Evolutionary conservation across 1,284 basidiomycete genomes (phyloP).

Genomic region (Boletus sp.): DNA sequence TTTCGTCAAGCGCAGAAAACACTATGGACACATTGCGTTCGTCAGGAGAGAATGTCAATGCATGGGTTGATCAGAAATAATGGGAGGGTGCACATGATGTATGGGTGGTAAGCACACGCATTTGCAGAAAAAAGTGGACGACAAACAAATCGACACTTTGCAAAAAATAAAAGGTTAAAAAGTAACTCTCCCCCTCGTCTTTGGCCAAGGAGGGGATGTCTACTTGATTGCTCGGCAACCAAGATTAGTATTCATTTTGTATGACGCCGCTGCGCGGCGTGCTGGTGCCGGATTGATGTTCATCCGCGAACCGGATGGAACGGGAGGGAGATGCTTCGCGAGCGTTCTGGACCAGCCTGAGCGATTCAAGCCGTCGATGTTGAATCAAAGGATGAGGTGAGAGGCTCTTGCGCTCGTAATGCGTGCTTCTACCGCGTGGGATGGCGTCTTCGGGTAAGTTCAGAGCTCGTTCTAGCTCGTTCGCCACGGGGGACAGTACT

Average conservation of each 20-base stretch:
- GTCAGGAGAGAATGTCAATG: background rate
- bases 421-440: conserved; percentile 26
- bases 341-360: conserved; percentile 15
- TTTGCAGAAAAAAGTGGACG: background rate
- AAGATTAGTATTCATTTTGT: conserved; percentile 19
- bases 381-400: conserved; percentile 25
- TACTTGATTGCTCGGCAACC: conserved; percentile 8
- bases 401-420: conserved; percentile 2
- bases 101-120: background rate
- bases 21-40: conserved; percentile 16
- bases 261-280: conserved; percentile 19
- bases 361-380: conserved; percentile 32
- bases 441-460: conserved; percentile 12
- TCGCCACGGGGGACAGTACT: background rate
- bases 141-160: conserved; percentile 11
- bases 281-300: conserved; percentile 19
- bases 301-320: conserved; percentile 33
- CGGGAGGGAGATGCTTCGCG: conserved; percentile 32
- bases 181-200: conserved; percentile 17
- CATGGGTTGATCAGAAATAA: background rate
- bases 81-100: background rate
- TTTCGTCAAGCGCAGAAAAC: background rate
- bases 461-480: conserved; percentile 8
- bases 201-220: conserved; percentile 11
- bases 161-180: conserved; percentile 15